Base-by-base conservation (phyloP, 2,329 filamentous ascomycete species). In the Cytospora piceae region DNA sequence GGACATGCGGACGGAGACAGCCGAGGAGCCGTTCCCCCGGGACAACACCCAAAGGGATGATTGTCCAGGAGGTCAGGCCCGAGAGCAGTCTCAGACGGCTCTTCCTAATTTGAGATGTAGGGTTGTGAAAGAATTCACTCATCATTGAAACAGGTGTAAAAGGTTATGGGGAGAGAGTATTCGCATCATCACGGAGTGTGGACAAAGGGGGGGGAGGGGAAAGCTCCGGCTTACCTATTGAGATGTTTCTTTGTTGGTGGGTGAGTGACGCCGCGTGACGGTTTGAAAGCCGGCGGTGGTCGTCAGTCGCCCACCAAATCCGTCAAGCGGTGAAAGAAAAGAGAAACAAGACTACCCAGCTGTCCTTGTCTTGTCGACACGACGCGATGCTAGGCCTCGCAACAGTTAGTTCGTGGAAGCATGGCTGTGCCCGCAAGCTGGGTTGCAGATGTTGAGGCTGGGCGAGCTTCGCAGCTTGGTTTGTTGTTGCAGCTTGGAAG, bases 51-150 rank as follows among this genome's bases (percentile, higher is more conserved):
- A 24, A n/a, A 49, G 46, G 46, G 46, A 14, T 14, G 17, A 34
- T 11, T 42, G 20, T 6, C 22, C 17, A 65, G 70, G 65, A 53
- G 34, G 34, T 37, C 34, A 37, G 34, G 63, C 65, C 65, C 69
- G 69, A 68, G 66, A 70, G 69, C 68, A 70, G 74, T 75, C 76
- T 79, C 76, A 79, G 75, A 79, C 77, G 77, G 77, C 77, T 79
- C 77, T 79, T 79, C 77, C 77, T 78, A 75, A 70, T 70, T 65
- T 65, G 66, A 72, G 68, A 73, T 68, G 20, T 49, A 72, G 74
- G 73, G 75, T 75, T 74, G 73, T 68, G 58, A 68, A 69, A 68
- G 58, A 68, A 69, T 67, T 72, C 73, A 63, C 71, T 78, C 76
- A 79, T 78, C 76, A 78, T 77, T 62, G 68, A 53, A 64, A n/a